Evolutionary conservation across 257 asterid species (phyloP).

Genomic region (Nicotiana noctiflora): DNA sequence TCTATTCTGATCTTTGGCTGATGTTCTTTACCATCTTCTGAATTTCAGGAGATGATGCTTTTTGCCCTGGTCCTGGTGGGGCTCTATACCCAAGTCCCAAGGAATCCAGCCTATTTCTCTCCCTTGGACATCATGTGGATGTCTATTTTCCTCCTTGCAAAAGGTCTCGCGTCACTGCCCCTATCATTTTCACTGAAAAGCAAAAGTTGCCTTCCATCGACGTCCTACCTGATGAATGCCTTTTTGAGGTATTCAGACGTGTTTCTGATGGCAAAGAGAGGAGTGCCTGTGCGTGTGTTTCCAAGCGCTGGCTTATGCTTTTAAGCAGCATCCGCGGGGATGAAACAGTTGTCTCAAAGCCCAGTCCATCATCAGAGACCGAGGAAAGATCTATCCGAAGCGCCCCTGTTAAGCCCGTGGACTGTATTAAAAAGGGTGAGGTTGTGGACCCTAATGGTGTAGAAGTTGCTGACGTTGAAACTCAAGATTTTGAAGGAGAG

Average conservation of each 20-base stretch:
- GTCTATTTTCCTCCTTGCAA: conserved; percentile 65
- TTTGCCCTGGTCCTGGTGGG: conserved; percentile 41
- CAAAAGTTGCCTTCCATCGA: conserved; percentile 59
- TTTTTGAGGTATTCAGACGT: conserved; percentile 83
- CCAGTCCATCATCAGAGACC: conserved; percentile 19
- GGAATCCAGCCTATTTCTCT: conserved; percentile 38
- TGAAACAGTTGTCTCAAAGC: conserved; percentile 30
- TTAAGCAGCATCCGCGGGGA: conserved; percentile 63
- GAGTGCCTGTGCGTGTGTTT: conserved; percentile 71
- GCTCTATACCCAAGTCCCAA: conserved; percentile 47
- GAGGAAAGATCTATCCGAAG: conserved; percentile 22
- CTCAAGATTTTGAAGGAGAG: conserved; percentile 21
- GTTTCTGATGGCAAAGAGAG: conserved; percentile 63
- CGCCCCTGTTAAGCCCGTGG: conserved; percentile 19
- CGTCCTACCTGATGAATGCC: conserved; percentile 91
- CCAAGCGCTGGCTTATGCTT: conserved; percentile 91
- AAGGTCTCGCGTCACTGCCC: conserved; percentile 75
- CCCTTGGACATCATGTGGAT: conserved; percentile 54
- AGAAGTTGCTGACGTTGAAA: conserved; percentile 28
- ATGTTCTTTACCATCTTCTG: conserved; percentile 9
- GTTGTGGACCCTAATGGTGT: conserved; percentile 12
- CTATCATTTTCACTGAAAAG: conserved; percentile 40
- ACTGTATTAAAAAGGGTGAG: conserved; percentile 29
- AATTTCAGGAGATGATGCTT: conserved; percentile 46
- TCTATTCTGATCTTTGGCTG: conserved; percentile 12